Conservation (phyloP, 805 yeast genomes). For the Zygosaccharomyces rouxii region DNA sequence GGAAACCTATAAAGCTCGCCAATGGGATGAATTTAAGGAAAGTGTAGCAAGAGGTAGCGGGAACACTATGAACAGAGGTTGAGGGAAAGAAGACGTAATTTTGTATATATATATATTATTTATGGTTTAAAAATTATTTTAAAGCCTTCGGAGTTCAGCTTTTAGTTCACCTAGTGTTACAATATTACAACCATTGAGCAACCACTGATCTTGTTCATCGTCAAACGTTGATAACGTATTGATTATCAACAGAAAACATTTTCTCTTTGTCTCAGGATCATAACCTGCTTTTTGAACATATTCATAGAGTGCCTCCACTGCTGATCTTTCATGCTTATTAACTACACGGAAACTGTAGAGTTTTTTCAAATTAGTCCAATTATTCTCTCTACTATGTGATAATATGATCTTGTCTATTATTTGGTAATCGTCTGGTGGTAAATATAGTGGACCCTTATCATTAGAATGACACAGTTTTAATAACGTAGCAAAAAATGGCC, state of each 20-base stretch:
- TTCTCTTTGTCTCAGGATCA: slow-evolving; percentile 14
- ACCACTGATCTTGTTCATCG: slow-evolving; percentile 28
- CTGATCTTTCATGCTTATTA: slow-evolving; percentile 29
- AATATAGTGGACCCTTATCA: slow-evolving; percentile 9
- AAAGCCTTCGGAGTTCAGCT: slow-evolving; percentile 14
- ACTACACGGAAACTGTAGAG: slow-evolving; percentile 29
- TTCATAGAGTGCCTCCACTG: slow-evolving; percentile 29
- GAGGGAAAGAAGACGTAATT: not conserved
- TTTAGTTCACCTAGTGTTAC: slow-evolving; percentile 30
- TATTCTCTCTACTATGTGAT: slow-evolving; percentile 13
- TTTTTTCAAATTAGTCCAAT: slow-evolving; percentile 25
- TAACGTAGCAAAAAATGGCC: slow-evolving; percentile 25
- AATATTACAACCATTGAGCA: slow-evolving; percentile 23
- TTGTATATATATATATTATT: slow-evolving; percentile 1
- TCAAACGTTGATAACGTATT: slow-evolving; percentile 30
- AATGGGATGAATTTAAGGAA: slow-evolving; percentile 94
- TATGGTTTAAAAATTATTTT: slow-evolving; percentile 5
- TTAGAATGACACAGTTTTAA: slow-evolving; percentile 18
- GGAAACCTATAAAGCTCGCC: slow-evolving; percentile 70
- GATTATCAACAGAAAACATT: slow-evolving; percentile 25
- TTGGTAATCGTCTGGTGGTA: slow-evolving; percentile 24
- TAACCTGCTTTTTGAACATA: slow-evolving; percentile 14
- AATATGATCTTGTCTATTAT: slow-evolving; percentile 26
- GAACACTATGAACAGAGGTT: slow-evolving; percentile 68
- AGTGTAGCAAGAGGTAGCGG: slow-evolving; percentile 85